Base-by-base conservation (phyloP, 331 rosid genomes). In the Acacia pycnantha region DNA sequence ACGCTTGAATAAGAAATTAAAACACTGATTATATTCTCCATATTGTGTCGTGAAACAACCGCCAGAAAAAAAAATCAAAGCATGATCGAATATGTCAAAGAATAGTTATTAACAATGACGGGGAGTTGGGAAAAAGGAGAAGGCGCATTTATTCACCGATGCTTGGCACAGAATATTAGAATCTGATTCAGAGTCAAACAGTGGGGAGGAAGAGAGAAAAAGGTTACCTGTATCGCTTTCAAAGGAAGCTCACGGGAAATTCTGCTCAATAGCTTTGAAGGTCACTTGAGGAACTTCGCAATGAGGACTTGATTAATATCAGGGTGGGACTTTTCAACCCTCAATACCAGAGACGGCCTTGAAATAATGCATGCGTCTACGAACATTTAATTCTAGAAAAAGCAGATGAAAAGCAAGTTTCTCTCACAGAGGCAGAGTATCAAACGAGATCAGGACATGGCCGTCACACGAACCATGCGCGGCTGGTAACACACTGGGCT, bases 41-140 rank as follows among this genome's bases (percentile, higher is more conserved):
- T n/a, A 80, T 66, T 41, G 64, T 64, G 62, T 59, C 81, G 70
- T 47, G 33, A 65, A 79, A 80, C 31, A 83, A 15, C n/a, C 0
- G 61, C 81, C 70, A 83, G 22, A 74, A 65, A 58, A 84, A 68
- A 70, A 82, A 78, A 71, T 26, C 13, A 35, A 53, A 47, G 80
- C 77, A 78, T 13, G 14, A 84, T 70, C 14, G 82, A 73, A 84
- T 78, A 74, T 24, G 47, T 43, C 70, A 27, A 67, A 65, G 82
- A 86, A 84, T 80, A 35, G 40, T 62, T 6, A 79, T 76, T 48
- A 80, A 61, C 21, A 73, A 74, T 70, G 58, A 75, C 58, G 51
- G 53, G 24, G 18, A n/a, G 50, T n/a, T 21, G 78, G 58, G 51
- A 27, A 37, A n/a, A n/a, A 35, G 44, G 40, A 69, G 73, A 24